These are phyloP conservation scores for Fusarium torulosum DNA, from an alignment of 2,329 filamentous ascomycete genomes.

Conservation along the genomic window DNA sequence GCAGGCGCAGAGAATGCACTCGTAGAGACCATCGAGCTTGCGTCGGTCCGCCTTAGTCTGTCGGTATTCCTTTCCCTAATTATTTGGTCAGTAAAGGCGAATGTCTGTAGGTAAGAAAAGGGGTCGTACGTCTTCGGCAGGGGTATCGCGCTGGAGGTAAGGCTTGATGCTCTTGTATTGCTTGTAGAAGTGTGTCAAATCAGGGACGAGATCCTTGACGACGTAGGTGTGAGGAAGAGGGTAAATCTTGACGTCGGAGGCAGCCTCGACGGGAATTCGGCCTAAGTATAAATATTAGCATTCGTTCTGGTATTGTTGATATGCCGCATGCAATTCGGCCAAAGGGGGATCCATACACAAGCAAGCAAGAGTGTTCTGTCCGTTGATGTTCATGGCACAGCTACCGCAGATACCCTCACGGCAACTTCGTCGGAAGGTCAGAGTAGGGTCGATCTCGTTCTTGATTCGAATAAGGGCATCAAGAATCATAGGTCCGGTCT, in stretches of 20 bases:
- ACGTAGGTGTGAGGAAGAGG: slow-evolving; percentile 98
- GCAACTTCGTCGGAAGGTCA: slow-evolving; percentile 96
- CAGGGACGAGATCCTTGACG: slow-evolving; percentile 98
- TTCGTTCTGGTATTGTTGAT: slow-evolving; percentile 34
- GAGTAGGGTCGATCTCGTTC: slow-evolving; percentile 96
- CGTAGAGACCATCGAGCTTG: slow-evolving; percentile 98
- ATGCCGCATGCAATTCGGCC: slow-evolving; percentile 44
- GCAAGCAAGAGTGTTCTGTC: slow-evolving; percentile 97
- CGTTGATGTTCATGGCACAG: slow-evolving; percentile 99
- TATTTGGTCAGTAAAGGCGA: slow-evolving; percentile 18
- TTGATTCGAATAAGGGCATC: slow-evolving; percentile 98
- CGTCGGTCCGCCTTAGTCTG: slow-evolving; percentile 92
- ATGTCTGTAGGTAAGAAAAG: slow-evolving; percentile 3
- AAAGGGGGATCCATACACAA: slow-evolving; percentile 73
- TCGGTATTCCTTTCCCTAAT: slow-evolving; percentile 88
- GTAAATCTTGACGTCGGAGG: slow-evolving; percentile 91
- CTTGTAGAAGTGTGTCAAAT: slow-evolving; percentile 99
- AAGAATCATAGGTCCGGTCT: slow-evolving; percentile 98
- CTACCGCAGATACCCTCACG: slow-evolving; percentile 98
- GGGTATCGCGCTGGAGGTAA: slow-evolving; percentile 92
- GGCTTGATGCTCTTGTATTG: slow-evolving; percentile 99
- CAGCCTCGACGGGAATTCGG: slow-evolving; percentile 88
- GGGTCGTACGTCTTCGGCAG: slow-evolving; percentile 77
- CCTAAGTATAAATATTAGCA: slow-evolving; percentile 64
- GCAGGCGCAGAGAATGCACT: slow-evolving; percentile 99